These are phyloP conservation scores for Uronychia setigera DNA, from an alignment of 73 alveolate species.

Conservation along the genomic window DNA sequence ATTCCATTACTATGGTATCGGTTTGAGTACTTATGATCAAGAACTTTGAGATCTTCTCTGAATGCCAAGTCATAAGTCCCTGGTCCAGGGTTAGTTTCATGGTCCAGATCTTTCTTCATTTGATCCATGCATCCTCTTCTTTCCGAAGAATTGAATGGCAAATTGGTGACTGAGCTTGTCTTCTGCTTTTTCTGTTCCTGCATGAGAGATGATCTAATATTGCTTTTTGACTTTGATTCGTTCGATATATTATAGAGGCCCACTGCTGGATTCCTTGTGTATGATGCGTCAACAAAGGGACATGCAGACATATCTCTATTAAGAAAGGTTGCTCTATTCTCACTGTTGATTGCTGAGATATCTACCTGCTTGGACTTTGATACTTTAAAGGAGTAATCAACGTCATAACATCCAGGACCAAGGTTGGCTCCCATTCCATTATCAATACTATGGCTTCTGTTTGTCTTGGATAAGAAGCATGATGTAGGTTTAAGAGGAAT, in stretches of 20 bases:
- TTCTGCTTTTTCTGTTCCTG: not conserved
- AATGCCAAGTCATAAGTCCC: not conserved
- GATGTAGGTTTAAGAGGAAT: not conserved
- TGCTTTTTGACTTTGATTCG: not conserved
- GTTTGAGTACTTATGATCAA: not conserved
- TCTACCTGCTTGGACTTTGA: not conserved
- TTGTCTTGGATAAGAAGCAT: not conserved
- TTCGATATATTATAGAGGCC: not conserved
- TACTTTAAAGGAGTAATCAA: not conserved
- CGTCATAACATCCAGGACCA: not conserved
- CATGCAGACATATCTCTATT: not conserved
- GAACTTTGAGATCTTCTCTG: not conserved
- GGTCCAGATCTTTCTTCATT: not conserved
- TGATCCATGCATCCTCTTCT: not conserved
- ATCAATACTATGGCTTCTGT: not conserved
- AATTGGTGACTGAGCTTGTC: not conserved
- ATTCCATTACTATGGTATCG: not conserved
- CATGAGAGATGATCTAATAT: too few relatives aligned
- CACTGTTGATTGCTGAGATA: not conserved
- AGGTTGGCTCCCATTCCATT: not conserved
- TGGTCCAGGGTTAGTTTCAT: not conserved
- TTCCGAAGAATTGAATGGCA: not conserved
- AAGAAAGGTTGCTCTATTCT: not conserved
- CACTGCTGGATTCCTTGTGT: not conserved
- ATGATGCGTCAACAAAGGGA: not conserved